phyloP scores from a whole-genome alignment of 1,139 yeast genomes.

The Hansenula anomala region DNA sequence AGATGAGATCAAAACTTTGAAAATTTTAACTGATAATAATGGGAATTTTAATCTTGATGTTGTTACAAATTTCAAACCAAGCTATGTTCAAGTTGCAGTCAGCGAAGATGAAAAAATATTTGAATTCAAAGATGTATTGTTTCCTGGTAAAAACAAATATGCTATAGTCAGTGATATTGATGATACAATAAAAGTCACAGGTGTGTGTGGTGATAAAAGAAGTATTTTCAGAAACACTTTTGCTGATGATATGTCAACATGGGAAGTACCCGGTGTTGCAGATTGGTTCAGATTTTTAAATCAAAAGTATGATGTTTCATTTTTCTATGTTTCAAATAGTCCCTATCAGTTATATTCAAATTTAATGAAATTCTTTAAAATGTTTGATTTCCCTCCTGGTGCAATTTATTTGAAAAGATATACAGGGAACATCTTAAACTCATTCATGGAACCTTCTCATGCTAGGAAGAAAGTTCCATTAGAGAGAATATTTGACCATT shows the following conservation, averaged over 20 bases:
- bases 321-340: constrained; percentile 92
- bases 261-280: constrained; percentile 71
- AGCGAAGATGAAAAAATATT: constrained; percentile 40
- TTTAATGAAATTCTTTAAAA: constrained; percentile 52
- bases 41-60: constrained; percentile 55
- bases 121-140: constrained; percentile 39
- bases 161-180: constrained; percentile 90
- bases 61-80: constrained; percentile 50
- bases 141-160: constrained; percentile 46
- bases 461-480: constrained; percentile 72
- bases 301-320: constrained; percentile 42
- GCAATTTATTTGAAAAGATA: constrained; percentile 87
- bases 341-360: constrained; percentile 85
- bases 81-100: constrained; percentile 40
- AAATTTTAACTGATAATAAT: constrained; percentile 45
- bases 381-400: constrained; percentile 55
- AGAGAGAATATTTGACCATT: constrained; percentile 61
- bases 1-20: constrained; percentile 24
- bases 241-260: constrained; percentile 54
- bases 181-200: constrained; percentile 88
- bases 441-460: constrained; percentile 82
- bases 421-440: constrained; percentile 69
- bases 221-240: constrained; percentile 76
- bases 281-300: constrained; percentile 55
- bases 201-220: constrained; percentile 83